Conservation (phyloP, 208 protist genomes). For the Leishmania major region DNA sequence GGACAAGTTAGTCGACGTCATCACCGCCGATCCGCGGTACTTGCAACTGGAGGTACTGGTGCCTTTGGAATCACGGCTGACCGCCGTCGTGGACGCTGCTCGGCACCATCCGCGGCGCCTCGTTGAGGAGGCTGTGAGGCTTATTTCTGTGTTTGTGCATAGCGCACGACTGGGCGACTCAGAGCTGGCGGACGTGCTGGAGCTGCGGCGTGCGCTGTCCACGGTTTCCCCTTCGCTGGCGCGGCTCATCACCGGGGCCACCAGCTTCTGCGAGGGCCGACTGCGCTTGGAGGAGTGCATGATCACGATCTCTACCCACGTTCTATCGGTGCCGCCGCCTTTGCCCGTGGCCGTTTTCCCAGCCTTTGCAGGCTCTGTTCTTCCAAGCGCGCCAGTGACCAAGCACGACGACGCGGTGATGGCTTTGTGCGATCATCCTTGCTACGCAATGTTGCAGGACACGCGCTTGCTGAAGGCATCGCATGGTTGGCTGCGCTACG, state of each 20-base stretch:
- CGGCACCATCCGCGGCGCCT: slow-evolving; percentile 25
- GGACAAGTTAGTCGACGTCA: slow-evolving; percentile 9
- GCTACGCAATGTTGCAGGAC: slow-evolving; percentile 9
- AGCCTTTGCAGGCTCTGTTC: neutral
- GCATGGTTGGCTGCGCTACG: slow-evolving; percentile 32
- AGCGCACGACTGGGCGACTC: neutral
- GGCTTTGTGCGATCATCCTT: neutral
- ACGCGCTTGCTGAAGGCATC: slow-evolving; percentile 17
- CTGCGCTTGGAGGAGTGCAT: slow-evolving; percentile 27
- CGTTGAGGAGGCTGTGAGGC: slow-evolving; percentile 6
- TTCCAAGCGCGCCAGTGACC: neutral
- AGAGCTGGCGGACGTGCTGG: slow-evolving; percentile 8
- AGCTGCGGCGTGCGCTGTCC: slow-evolving; percentile 15
- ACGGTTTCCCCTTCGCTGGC: slow-evolving; percentile 12
- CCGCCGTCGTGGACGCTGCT: slow-evolving; percentile 20
- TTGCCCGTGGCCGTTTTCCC: neutral
- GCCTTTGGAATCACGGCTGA: slow-evolving; percentile 18
- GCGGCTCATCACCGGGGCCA: slow-evolving; percentile 27
- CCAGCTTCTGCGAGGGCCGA: slow-evolving; percentile 8
- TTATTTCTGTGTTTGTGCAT: slow-evolving; percentile 5
- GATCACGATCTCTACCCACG: slow-evolving; percentile 14
- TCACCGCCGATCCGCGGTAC: slow-evolving; percentile 25
- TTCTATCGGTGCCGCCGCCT: slow-evolving; percentile 21
- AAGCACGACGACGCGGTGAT: too few species aligned
- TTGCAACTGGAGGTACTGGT: slow-evolving; percentile 24